phyloP scores from a whole-genome alignment of 1,284 basidiomycete genomes.

The Sporisorium graminicola region DNA sequence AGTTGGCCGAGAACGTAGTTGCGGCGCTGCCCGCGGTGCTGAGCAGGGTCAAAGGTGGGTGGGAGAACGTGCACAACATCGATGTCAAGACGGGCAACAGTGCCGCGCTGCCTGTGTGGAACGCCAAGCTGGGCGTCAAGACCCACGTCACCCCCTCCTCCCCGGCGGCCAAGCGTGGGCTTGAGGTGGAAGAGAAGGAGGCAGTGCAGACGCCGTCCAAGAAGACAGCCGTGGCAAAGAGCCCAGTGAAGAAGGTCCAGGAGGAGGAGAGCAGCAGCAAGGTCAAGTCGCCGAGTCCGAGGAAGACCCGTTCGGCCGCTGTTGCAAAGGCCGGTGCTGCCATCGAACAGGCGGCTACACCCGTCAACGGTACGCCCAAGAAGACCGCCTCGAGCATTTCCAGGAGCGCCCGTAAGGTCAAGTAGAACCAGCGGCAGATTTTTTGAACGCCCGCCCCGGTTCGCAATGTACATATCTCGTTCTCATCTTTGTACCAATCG shows the following conservation, averaged over 20 bases:
- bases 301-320: slow-evolving; percentile 25
- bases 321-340: neutral
- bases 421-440: no score
- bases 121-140: slow-evolving; percentile 76
- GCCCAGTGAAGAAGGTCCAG: slow-evolving; percentile 6
- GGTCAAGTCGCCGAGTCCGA: slow-evolving; percentile 8
- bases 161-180: neutral
- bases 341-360: neutral
- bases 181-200: neutral
- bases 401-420: slow-evolving; percentile 19
- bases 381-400: slow-evolving; percentile 13
- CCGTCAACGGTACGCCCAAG: slow-evolving; percentile 10
- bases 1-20: slow-evolving; percentile 84
- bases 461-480: neutral
- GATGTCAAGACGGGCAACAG: slow-evolving; percentile 91
- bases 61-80: slow-evolving; percentile 91
- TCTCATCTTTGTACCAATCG: neutral
- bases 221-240: slow-evolving; percentile 3
- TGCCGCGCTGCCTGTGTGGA: slow-evolving; percentile 90
- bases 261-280: slow-evolving; percentile 8
- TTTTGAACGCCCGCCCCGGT: no score
- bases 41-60: slow-evolving; percentile 78
- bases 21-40: slow-evolving; percentile 83
- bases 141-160: slow-evolving; percentile 20
- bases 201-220: neutral